Evolutionary conservation across 2,329 filamentous ascomycete species (phyloP).

Genomic region (Penicillium sp.): DNA sequence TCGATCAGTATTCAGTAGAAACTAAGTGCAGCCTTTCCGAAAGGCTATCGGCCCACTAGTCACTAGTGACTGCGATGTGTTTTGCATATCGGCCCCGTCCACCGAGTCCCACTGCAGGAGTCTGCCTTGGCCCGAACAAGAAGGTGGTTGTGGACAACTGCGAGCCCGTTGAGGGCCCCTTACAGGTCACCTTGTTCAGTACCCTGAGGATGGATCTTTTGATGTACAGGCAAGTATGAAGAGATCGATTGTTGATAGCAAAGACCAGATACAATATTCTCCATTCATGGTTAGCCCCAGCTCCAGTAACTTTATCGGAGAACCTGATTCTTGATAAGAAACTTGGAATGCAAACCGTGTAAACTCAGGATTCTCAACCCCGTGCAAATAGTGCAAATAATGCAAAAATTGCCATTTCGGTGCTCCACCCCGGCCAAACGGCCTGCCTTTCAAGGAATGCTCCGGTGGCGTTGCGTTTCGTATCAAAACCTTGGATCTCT

Average conservation of each 20-base stretch:
- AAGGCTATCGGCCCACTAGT: not conserved
- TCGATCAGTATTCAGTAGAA: not conserved
- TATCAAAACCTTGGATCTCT: slow-evolving; percentile 10
- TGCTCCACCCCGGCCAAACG: not conserved
- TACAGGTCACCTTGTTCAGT: not conserved
- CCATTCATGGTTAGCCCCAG: no score
- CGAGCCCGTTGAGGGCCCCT: not conserved
- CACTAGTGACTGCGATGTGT: slow-evolving; percentile 11
- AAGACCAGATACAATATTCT: not conserved
- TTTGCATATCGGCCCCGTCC: slow-evolving; percentile 17
- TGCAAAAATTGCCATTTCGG: not conserved
- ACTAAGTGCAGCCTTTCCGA: not conserved
- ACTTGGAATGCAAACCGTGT: no score
- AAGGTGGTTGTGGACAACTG: slow-evolving; percentile 24
- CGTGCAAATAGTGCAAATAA: not conserved
- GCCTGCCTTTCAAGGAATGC: slow-evolving; percentile 12
- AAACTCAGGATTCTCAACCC: no score
- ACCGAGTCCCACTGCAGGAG: not conserved
- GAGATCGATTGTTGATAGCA: no score
- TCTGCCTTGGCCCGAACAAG: slow-evolving; percentile 22
- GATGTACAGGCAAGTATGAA: not conserved
- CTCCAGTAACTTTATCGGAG: not conserved
- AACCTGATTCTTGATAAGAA: not conserved
- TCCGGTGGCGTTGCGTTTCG: slow-evolving; percentile 19
- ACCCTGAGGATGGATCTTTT: slow-evolving; percentile 4